Conservation (phyloP, 2,329 filamentous ascomycete genomes). For the Mycocentrospora acerina region DNA sequence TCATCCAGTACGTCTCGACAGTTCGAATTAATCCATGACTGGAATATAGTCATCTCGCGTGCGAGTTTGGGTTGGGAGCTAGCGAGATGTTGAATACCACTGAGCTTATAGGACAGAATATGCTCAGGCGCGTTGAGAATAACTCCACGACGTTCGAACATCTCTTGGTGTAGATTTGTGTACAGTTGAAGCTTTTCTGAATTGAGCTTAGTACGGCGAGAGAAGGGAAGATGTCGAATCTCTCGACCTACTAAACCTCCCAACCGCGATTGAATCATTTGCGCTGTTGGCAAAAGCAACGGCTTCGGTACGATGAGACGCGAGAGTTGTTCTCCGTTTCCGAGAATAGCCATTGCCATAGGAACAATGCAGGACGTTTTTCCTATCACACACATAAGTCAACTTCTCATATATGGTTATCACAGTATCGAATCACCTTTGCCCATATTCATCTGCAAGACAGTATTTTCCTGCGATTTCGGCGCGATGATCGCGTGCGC, state of each 20-base stretch:
- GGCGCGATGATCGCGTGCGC: conserved; percentile 62
- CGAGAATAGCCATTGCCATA: conserved; percentile 55
- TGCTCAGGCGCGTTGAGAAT: conserved; percentile 65
- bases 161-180: conserved; percentile 44
- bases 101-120: conserved; percentile 64
- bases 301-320: conserved; percentile 60
- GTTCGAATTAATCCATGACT: conserved; percentile 52
- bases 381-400: conserved; percentile 34
- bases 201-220: conserved; percentile 49
- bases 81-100: conserved; percentile 59
- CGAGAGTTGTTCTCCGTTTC: conserved; percentile 46
- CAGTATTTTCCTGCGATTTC: conserved; percentile 54
- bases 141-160: conserved; percentile 51
- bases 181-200: conserved; percentile 35
- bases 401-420: conserved; percentile 51
- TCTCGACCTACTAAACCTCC: conserved; percentile 58
- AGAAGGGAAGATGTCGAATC: conserved; percentile 61
- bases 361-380: conserved; percentile 66
- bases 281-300: conserved; percentile 59
- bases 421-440: conserved; percentile 38
- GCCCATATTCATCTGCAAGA: conserved; percentile 69
- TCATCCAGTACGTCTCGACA: conserved; percentile 67
- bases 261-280: conserved; percentile 57
- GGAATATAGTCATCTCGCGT: conserved; percentile 52
- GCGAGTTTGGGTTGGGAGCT: conserved; percentile 50